Conservation (phyloP, 1,284 basidiomycete genomes). For the Apiotrichum mycotoxinovorans region DNA sequence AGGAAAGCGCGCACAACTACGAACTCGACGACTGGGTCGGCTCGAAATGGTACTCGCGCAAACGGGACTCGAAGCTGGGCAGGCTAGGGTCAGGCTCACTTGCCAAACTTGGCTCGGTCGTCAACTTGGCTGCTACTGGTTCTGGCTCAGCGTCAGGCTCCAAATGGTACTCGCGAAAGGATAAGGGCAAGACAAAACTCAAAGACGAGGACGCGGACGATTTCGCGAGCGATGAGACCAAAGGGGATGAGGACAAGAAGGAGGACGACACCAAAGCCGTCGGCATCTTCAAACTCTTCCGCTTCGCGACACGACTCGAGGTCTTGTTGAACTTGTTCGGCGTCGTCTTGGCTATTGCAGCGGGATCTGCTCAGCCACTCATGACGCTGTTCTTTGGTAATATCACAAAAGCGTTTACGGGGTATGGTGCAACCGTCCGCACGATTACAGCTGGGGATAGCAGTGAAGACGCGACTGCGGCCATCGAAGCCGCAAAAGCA, state of each 20-base stretch:
- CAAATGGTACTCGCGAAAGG: too few species aligned
- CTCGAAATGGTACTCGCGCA: too few species aligned
- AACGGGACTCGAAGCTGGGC: too few species aligned
- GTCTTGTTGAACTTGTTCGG: conserved; percentile 40
- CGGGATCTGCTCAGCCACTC: conserved; percentile 46
- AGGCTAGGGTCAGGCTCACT: too few species aligned
- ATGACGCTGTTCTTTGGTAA: conserved; percentile 51
- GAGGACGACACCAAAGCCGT: conserved; percentile 26
- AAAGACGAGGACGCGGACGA: too few species aligned
- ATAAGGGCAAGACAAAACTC: too few species aligned
- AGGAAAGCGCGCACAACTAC: too few species aligned
- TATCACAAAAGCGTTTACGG: conserved; percentile 46
- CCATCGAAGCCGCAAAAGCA: conserved; percentile 23
- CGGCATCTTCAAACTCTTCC: conserved; percentile 37
- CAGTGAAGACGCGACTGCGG: conserved; percentile 4
- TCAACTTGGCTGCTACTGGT: too few species aligned
- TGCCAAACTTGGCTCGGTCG: too few species aligned
- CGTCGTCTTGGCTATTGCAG: conserved; percentile 40
- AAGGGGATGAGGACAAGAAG: conserved; percentile 1
- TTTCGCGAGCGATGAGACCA: too few species aligned
- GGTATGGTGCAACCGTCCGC: neutral
- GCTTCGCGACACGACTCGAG: conserved; percentile 41
- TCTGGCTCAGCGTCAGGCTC: too few species aligned
- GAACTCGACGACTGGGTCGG: too few species aligned
- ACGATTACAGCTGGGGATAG: neutral